Evolutionary conservation across 768 basidiomycete species (phyloP).

Genomic region (Dentipellis sp.): DNA sequence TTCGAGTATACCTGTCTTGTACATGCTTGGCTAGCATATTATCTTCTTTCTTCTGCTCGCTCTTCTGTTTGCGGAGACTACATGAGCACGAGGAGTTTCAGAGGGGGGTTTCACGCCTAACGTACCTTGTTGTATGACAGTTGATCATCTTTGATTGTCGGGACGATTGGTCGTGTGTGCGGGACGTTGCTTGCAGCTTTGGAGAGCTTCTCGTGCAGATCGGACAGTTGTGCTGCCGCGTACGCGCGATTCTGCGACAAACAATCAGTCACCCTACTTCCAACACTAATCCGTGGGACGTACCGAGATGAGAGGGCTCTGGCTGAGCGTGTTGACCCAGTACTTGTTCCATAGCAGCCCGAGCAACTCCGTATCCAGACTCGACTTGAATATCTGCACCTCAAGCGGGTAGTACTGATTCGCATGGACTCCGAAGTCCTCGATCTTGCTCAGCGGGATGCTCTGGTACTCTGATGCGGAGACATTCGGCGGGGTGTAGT

Average conservation of each 20-base stretch:
- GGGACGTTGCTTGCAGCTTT: slow-evolving; percentile 55
- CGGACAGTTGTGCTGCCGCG: slow-evolving; percentile 82
- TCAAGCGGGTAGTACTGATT: slow-evolving; percentile 93
- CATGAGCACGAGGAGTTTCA: neutral
- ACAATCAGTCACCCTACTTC: neutral
- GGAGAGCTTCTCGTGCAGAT: slow-evolving; percentile 82
- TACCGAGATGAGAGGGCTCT: slow-evolving; percentile 88
- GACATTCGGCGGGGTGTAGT: slow-evolving; percentile 73
- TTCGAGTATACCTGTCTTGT: slow-evolving; percentile 63
- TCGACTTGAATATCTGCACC: slow-evolving; percentile 91
- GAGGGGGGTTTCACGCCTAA: neutral
- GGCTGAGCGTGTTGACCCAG: slow-evolving; percentile 95
- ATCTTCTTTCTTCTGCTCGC: slow-evolving; percentile 82
- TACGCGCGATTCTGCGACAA: slow-evolving; percentile 78
- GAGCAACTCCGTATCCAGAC: slow-evolving; percentile 78
- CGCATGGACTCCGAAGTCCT: slow-evolving; percentile 98
- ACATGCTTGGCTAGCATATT: slow-evolving; percentile 84
- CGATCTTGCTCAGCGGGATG: slow-evolving; percentile 94
- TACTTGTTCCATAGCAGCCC: slow-evolving; percentile 98
- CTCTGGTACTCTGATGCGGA: slow-evolving; percentile 85
- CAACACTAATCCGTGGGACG: slow-evolving; percentile 15
- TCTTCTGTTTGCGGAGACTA: slow-evolving; percentile 22
- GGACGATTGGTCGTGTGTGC: slow-evolving; percentile 40
- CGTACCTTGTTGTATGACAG: slow-evolving; percentile 41
- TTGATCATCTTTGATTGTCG: slow-evolving; percentile 41